These are phyloP conservation scores for Diphasiastrum complanatum DNA, from an alignment of 83 land plant species.

Conservation along the genomic window DNA sequence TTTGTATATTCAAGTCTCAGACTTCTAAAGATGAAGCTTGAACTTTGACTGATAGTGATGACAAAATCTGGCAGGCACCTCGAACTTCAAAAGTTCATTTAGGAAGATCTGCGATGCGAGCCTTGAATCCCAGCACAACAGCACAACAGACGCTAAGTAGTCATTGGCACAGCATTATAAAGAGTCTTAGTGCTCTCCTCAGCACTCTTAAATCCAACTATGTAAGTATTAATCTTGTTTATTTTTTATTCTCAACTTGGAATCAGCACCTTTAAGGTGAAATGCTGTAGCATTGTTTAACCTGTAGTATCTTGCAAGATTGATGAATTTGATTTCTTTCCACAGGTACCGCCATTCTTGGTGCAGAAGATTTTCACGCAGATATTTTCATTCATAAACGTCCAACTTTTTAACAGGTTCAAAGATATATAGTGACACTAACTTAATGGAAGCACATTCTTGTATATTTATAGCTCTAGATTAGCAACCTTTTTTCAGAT, in stretches of 20 bases:
- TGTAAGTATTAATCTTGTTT: constrained; percentile 30
- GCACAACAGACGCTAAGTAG: constrained; percentile 55
- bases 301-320: not conserved
- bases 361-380: constrained; percentile 73
- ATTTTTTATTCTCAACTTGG: not conserved
- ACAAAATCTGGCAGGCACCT: constrained; percentile 59
- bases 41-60: not conserved
- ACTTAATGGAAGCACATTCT: too few species aligned
- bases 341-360: constrained; percentile 71
- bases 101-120: constrained; percentile 57
- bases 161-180: constrained; percentile 94
- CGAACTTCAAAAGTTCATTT: constrained; percentile 64
- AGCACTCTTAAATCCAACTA: constrained; percentile 66
- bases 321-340: not conserved
- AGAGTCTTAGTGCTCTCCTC: constrained; percentile 55
- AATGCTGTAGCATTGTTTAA: not conserved
- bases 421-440: constrained; percentile 1
- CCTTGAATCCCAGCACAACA: constrained; percentile 52
- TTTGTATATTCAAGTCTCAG: too few species aligned
- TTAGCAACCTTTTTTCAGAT: too few species aligned
- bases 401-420: constrained; percentile 74
- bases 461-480: too few species aligned
- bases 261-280: not conserved
- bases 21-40: too few species aligned
- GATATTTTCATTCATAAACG: constrained; percentile 85